Evolutionary conservation across 208 protist genomes (phyloP), one percentile per base, ranked within the genome.

Genomic region (Porcisia hertigi): DNA sequence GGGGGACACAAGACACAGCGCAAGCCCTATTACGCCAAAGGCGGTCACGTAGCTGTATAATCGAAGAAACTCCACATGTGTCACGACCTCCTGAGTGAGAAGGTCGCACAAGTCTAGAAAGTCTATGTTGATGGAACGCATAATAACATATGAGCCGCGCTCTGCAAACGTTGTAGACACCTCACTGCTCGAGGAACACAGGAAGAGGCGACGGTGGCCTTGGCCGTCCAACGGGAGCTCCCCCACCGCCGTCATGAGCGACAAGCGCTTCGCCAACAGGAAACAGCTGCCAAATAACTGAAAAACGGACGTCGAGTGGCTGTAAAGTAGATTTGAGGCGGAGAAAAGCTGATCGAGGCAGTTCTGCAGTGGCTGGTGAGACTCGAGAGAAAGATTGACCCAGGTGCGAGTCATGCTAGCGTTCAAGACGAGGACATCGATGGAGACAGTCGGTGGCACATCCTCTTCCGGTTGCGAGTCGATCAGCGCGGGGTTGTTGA

Each of bases 31-130:
- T 39, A 94, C 83, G 43, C 88, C 86, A 52, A 92, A 80, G 34
- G 92, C 89, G 18, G 79, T 91, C 6, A 94, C 87, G 73, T 91
- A 83, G 79, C 83, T 87, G 54, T 80, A 76, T 53, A 94, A 71
- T 30, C 87, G 89, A n/a, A 96, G 79, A 60, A 96, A 96, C 80
- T 96, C 89, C 8, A 93, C 92, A 70, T 96, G 88, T 0, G 80
- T 88, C 6, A 94, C 88, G 25, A 88, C 84, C 74, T 94, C 88
- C 71, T 92, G 86, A 20, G 82, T 89, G 34, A 96, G 87, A 55
- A 88, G 69, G 65, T 96, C 88, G 80, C 89, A 92, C 43, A 94
- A 73, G 72, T 92, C 77, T 30, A 96, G 82, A 59, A 96, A 87
- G 62, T 62, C 57, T 16, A 76, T n/a, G 83, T 96, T 96, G 69